Evolutionary conservation across 2,329 filamentous ascomycete genomes (phyloP).

Genomic region (Cephalotrichum gorgonifer): DNA sequence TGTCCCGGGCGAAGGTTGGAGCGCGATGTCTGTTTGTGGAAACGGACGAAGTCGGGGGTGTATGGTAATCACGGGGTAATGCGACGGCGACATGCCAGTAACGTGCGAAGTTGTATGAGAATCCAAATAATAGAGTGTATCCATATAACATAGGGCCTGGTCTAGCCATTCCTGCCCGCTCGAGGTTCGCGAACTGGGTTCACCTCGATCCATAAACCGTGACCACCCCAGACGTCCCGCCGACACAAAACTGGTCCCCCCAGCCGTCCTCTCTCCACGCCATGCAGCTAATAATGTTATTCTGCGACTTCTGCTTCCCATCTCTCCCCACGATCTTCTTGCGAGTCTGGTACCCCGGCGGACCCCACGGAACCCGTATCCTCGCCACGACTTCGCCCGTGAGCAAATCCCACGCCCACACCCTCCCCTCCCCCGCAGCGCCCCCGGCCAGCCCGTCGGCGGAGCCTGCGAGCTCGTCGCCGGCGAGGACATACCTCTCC

Average conservation of each 20-base stretch:
- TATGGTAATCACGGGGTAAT: no score
- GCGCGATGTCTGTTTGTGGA: no score
- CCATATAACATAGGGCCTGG: not conserved
- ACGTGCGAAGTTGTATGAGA: no score
- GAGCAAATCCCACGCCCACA: conserved; percentile 79
- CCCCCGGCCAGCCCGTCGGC: conserved; percentile 9
- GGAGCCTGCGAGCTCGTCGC: conserved; percentile 53
- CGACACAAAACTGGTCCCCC: conserved; percentile 55
- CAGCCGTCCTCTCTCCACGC: conserved; percentile 53
- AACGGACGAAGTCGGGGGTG: no score
- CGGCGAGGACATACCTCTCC: conserved; percentile 70
- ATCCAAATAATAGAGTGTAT: not conserved
- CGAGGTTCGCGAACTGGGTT: not conserved
- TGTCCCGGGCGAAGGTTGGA: not conserved
- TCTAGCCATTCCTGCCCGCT: not conserved
- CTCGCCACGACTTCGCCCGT: conserved; percentile 57
- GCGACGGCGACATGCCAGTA: no score
- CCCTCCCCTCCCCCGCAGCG: conserved; percentile 47
- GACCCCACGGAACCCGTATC: conserved; percentile 49
- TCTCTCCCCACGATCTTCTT: conserved; percentile 48
- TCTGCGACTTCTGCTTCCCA: conserved; percentile 48
- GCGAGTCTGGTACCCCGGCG: conserved; percentile 32
- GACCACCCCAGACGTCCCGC: conserved; percentile 55
- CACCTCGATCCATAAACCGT: conserved; percentile 43
- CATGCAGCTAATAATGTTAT: conserved; percentile 51